phyloP scores from a whole-genome alignment of 305 asterid species.

The Lippia alba region DNA sequence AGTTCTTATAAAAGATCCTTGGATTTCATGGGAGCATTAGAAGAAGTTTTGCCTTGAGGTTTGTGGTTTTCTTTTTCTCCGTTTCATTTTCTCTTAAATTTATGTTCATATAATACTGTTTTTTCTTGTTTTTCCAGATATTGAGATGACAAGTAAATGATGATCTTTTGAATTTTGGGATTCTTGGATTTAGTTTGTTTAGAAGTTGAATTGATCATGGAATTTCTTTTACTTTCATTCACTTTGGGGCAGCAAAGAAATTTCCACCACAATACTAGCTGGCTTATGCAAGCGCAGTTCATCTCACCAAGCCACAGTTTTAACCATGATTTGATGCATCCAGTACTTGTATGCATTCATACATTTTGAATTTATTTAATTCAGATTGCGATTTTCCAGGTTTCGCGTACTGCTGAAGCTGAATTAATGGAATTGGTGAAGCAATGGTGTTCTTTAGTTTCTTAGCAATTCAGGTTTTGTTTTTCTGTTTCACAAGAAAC shows the following conservation, averaged over 20 bases:
- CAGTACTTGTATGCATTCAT: no score
- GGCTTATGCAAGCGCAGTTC: no score
- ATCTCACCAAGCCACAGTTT: no score
- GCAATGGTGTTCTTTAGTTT: no score
- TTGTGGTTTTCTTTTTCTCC: slow-evolving; percentile 7
- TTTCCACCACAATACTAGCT: background rate
- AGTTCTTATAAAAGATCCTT: slow-evolving; percentile 57
- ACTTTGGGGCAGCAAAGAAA: no score
- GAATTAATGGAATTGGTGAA: no score
- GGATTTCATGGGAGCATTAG: slow-evolving; percentile 56
- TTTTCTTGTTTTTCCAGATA: background rate
- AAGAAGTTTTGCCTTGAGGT: slow-evolving; percentile 74
- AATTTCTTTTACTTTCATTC: no score
- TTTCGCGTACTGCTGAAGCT: no score
- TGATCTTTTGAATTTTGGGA: background rate
- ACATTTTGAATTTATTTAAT: no score
- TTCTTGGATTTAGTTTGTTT: background rate
- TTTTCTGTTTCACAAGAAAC: background rate
- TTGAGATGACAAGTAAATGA: background rate
- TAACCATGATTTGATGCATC: no score
- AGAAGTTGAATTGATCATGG: background rate
- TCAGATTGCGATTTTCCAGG: no score
- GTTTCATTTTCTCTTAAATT: background rate
- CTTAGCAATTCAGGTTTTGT: background rate
- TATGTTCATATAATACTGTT: background rate